phyloP scores from a whole-genome alignment of 129 eudicot species.

The Saposhnikovia divaricata region DNA sequence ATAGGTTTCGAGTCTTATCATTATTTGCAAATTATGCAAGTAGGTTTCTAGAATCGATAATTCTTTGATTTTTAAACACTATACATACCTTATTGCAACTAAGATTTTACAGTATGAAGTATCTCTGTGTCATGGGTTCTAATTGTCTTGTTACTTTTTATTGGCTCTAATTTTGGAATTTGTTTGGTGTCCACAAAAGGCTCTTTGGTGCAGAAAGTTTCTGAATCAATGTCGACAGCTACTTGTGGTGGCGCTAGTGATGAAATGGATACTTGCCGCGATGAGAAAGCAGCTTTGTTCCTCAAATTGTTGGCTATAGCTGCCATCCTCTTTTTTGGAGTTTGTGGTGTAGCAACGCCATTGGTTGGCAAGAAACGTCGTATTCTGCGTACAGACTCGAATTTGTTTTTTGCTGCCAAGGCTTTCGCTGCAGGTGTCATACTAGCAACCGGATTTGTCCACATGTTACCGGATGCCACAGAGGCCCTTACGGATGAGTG shows the following conservation, averaged over 20 bases:
- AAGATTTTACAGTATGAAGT: background rate
- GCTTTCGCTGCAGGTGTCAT: conserved; percentile 97
- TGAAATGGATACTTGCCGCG: conserved; percentile 43
- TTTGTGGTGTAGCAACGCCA: conserved; percentile 63
- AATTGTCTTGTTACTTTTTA: background rate
- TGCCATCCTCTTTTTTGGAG: conserved; percentile 55
- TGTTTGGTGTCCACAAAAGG: conserved; percentile 22
- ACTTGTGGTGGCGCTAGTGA: conserved; percentile 31
- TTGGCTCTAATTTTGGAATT: conserved; percentile 4
- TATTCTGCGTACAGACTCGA: conserved; percentile 66
- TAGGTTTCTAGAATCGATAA: background rate
- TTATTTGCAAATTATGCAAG: background rate
- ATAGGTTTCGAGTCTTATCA: background rate
- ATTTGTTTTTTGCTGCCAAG: conserved; percentile 65
- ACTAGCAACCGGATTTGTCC: conserved; percentile 89
- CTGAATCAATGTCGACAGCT: conserved; percentile 47
- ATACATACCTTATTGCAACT: background rate
- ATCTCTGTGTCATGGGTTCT: background rate
- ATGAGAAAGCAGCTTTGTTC: conserved; percentile 46
- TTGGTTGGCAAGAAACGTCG: conserved; percentile 60
- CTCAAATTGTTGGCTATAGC: conserved; percentile 62
- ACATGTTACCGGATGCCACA: conserved; percentile 87
- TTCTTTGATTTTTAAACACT: background rate
- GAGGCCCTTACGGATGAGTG: conserved; percentile 51
- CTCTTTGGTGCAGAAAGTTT: conserved; percentile 40